A percentile compares a stretch with the other conserved stretches of the same genome.
Evolutionary conservation across 306 rosid genomes (phyloP).

Genomic region (Lotus japonicus): DNA sequence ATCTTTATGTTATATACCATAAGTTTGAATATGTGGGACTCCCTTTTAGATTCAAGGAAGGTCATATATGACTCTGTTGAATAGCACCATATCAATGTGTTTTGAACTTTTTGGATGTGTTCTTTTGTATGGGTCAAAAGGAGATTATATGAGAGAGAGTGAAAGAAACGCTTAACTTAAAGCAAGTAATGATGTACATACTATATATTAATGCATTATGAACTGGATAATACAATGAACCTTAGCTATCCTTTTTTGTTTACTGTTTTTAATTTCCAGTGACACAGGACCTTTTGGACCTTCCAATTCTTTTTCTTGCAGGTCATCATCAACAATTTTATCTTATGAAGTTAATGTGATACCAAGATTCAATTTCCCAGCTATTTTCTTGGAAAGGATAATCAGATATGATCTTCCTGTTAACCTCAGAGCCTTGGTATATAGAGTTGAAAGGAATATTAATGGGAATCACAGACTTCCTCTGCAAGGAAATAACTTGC

Average conservation of each 20-base stretch:
- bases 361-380: conserved; percentile 92
- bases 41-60: not conserved
- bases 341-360: conserved; percentile 86
- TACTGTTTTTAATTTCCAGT: not conserved
- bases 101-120: not conserved
- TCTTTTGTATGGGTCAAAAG: not conserved
- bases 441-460: conserved; percentile 61
- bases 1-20: not conserved
- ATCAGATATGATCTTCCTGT: conserved; percentile 91
- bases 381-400: conserved; percentile 87
- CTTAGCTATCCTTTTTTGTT: conserved; percentile 3
- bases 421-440: conserved; percentile 82
- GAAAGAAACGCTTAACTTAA: not conserved
- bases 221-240: not conserved
- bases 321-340: conserved; percentile 67
- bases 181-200: not conserved
- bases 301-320: conserved; percentile 27
- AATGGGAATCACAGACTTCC: conserved; percentile 34
- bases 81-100: not conserved
- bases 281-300: not conserved
- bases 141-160: not conserved
- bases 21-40: not conserved
- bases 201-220: not conserved
- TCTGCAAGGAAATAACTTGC: conserved; percentile 20
- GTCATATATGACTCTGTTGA: not conserved